Conservation (phyloP, 441 rosid genomes). For the Jatropha podagrica region DNA sequence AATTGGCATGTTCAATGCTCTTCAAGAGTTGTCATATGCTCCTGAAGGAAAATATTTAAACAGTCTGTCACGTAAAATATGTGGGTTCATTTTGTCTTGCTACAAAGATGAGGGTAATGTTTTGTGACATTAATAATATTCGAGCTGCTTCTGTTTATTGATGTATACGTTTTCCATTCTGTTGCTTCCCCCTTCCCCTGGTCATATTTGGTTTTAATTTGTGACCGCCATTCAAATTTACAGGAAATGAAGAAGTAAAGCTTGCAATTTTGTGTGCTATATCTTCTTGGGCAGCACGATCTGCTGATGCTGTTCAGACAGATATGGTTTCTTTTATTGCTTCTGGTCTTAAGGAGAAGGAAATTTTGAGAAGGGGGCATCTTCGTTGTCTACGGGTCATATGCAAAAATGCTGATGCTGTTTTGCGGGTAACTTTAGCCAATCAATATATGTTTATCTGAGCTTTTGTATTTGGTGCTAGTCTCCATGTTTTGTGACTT, state of each 20-base stretch:
- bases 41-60: conserved; percentile 87
- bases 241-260: conserved; percentile 97
- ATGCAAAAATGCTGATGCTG: conserved; percentile 68
- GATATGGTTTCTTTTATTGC: conserved; percentile 69
- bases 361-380: conserved; percentile 85
- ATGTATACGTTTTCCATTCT: background rate
- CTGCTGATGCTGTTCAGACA: conserved; percentile 63
- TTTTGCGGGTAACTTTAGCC: conserved; percentile 52
- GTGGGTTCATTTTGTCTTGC: conserved; percentile 70
- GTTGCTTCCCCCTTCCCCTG: background rate
- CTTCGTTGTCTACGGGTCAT: conserved; percentile 72
- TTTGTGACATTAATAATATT: background rate
- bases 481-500: conserved; percentile 22
- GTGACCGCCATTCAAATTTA: conserved; percentile 26
- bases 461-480: conserved; percentile 2
- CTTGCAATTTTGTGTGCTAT: conserved; percentile 73
- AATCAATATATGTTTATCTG: background rate
- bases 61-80: conserved; percentile 49
- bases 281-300: conserved; percentile 78
- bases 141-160: background rate
- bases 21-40: conserved; percentile 81
- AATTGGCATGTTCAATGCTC: conserved; percentile 80
- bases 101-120: conserved; percentile 87
- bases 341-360: conserved; percentile 97
- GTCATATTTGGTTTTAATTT: conserved; percentile 19